phyloP scores from a whole-genome alignment of 2,329 filamentous ascomycete genomes.

The Nannizziopsis arthrosporioides region DNA sequence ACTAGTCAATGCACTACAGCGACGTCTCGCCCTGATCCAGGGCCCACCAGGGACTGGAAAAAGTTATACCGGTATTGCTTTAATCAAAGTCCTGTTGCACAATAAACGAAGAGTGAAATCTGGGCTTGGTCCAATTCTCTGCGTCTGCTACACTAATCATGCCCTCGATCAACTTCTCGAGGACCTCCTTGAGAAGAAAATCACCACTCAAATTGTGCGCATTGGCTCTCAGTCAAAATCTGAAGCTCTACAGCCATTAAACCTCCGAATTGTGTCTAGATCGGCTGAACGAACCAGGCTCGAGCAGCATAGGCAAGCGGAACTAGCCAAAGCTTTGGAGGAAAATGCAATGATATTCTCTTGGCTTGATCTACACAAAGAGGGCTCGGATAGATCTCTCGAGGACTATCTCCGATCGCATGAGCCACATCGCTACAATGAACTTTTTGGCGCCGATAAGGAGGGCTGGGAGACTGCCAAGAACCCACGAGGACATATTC shows the following conservation, averaged over 20 bases:
- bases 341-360: slow-evolving; percentile 5
- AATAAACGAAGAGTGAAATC: slow-evolving; percentile 20
- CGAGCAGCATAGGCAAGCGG: slow-evolving; percentile 19
- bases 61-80: slow-evolving; percentile 46
- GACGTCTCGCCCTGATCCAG: slow-evolving; percentile 42
- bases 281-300: slow-evolving; percentile 27
- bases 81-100: slow-evolving; percentile 41
- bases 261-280: slow-evolving; percentile 32
- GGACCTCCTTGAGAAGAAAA: slow-evolving; percentile 49
- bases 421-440: too few species aligned
- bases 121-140: slow-evolving; percentile 37
- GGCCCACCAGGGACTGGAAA: slow-evolving; percentile 63
- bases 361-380: too few species aligned
- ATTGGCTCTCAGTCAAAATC: slow-evolving; percentile 51
- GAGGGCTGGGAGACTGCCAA: too few species aligned
- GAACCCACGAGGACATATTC: too few species aligned
- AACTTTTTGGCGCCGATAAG: too few species aligned
- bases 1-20: slow-evolving; percentile 19
- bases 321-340: slow-evolving; percentile 11
- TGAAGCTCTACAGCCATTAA: slow-evolving; percentile 39
- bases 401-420: too few species aligned
- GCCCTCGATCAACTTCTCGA: slow-evolving; percentile 55
- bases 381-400: too few species aligned
- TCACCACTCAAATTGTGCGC: slow-evolving; percentile 46
- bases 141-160: slow-evolving; percentile 54